Percentiles rank a stretch among this genome's conserved stretches.
These are phyloP conservation scores for Eleusine coracana DNA, from an alignment of 176 grass and related monocot species.

Conservation along the genomic window DNA sequence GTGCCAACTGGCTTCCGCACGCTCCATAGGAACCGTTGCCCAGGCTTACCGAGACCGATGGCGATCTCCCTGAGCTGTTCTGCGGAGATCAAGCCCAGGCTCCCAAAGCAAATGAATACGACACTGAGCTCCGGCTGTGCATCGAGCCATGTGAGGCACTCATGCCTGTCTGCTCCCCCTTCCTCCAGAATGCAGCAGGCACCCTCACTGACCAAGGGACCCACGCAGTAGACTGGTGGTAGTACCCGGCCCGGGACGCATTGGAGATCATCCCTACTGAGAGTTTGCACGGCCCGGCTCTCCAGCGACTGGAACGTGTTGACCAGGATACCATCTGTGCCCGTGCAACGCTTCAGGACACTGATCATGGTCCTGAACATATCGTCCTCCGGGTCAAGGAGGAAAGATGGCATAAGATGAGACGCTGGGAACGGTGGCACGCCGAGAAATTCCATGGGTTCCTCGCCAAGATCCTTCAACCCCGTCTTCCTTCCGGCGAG, in stretches of 20 bases:
- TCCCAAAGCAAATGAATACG: slow-evolving; percentile 43
- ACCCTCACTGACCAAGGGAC: background rate
- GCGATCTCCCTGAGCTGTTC: slow-evolving; percentile 28
- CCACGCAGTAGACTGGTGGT: background rate
- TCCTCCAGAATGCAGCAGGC: no score
- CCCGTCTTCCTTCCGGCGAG: background rate
- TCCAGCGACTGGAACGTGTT: slow-evolving; percentile 29
- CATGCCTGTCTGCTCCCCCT: background rate
- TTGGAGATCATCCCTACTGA: background rate
- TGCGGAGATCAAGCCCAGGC: slow-evolving; percentile 6
- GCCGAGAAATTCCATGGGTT: background rate
- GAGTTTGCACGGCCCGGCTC: background rate
- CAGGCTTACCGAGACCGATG: background rate
- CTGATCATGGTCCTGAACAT: background rate
- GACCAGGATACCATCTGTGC: background rate
- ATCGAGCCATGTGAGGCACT: background rate
- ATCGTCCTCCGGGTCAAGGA: slow-evolving; percentile 19
- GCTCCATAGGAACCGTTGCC: background rate
- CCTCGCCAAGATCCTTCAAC: background rate
- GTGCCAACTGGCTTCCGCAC: background rate
- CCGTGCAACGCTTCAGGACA: background rate
- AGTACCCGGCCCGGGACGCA: background rate
- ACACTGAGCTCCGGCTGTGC: slow-evolving; percentile 26
- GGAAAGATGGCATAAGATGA: background rate
- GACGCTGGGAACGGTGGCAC: slow-evolving; percentile 9